These are phyloP conservation scores for Phyllosticta capitalensis DNA, from an alignment of 2,329 filamentous ascomycete species.

Conservation along the genomic window DNA sequence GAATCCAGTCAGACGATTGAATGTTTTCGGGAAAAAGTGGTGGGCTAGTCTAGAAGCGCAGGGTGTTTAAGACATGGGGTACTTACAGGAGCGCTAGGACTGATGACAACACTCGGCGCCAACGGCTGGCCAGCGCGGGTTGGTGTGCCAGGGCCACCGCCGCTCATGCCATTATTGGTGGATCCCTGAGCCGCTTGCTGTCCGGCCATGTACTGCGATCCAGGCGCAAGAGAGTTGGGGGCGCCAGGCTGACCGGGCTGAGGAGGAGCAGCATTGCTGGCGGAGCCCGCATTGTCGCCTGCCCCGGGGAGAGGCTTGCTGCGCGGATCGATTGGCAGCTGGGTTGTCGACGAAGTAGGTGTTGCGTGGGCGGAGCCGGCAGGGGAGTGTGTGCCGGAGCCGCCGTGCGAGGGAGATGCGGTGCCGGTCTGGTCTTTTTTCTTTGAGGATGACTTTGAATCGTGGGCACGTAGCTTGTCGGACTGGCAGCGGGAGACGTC, in stretches of 20 bases:
- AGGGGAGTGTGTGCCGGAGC: slow-evolving; percentile 45
- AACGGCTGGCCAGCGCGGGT: slow-evolving; percentile 53
- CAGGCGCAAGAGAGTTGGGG: slow-evolving; percentile 21
- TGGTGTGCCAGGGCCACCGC: slow-evolving; percentile 43
- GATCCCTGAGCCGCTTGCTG: slow-evolving; percentile 16
- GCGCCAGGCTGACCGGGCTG: slow-evolving; percentile 21
- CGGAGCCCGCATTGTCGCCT: slow-evolving; percentile 21
- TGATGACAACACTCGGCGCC: slow-evolving; percentile 86
- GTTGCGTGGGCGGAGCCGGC: slow-evolving; percentile 57
- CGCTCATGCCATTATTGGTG: slow-evolving; percentile 22
- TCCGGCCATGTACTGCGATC: slow-evolving; percentile 24
- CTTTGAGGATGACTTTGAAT: slow-evolving; percentile 61
- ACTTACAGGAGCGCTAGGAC: slow-evolving; percentile 68
- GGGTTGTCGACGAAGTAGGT: slow-evolving; percentile 80
- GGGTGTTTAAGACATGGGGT: slow-evolving; percentile 9
- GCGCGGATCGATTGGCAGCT: slow-evolving; percentile 66
- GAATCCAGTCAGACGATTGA: slow-evolving; percentile 12
- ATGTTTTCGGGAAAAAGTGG: slow-evolving; percentile 2
- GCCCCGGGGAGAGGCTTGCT: slow-evolving; percentile 61
- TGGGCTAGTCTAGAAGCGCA: slow-evolving; percentile 1
- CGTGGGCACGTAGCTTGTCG: slow-evolving; percentile 83
- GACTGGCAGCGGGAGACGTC: slow-evolving; percentile 36
- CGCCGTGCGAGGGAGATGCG: slow-evolving; percentile 62
- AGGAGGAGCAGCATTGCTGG: slow-evolving; percentile 18
- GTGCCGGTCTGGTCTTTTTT: slow-evolving; percentile 60